These are phyloP conservation scores for Cladosporium phlei DNA, from an alignment of 2,329 filamentous ascomycete species.

Conservation along the genomic window DNA sequence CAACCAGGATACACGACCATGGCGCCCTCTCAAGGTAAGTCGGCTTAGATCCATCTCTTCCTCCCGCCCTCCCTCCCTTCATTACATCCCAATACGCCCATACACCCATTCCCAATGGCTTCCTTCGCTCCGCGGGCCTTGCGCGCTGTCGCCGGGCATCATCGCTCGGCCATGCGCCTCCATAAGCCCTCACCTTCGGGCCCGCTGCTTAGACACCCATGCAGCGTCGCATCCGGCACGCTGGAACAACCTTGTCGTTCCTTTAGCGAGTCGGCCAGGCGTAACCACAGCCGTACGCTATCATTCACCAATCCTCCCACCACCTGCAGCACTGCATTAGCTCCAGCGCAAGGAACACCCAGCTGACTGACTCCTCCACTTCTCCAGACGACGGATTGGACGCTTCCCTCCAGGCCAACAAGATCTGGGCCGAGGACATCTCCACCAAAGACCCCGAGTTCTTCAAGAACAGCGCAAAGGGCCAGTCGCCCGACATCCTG, in stretches of 20 bases:
- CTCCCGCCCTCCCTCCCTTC: background rate
- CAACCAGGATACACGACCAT: constrained; percentile 1
- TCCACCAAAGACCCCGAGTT: constrained; percentile 63
- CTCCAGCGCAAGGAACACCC: background rate
- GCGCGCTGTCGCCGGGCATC: constrained; percentile 4
- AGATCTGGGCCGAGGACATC: constrained; percentile 64
- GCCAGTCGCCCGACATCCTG: constrained; percentile 64
- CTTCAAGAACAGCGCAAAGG: constrained; percentile 62
- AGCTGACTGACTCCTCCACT: background rate
- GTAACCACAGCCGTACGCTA: constrained; percentile 3
- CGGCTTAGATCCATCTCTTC: background rate
- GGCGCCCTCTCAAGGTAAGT: constrained; percentile 6
- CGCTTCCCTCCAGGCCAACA: constrained; percentile 62
- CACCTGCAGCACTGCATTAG: background rate
- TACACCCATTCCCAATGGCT: constrained; percentile 6
- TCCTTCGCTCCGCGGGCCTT: background rate
- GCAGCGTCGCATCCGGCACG: constrained; percentile 5
- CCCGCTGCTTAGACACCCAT: background rate
- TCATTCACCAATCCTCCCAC: background rate
- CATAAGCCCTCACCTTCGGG: background rate
- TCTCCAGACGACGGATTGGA: constrained; percentile 25
- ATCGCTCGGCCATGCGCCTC: background rate
- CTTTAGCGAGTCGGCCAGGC: constrained; percentile 11
- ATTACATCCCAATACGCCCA: background rate
- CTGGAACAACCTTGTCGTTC: constrained; percentile 8